Conservation (phyloP, 352 stramenopile species). For the Proteromonas lacertae region DNA sequence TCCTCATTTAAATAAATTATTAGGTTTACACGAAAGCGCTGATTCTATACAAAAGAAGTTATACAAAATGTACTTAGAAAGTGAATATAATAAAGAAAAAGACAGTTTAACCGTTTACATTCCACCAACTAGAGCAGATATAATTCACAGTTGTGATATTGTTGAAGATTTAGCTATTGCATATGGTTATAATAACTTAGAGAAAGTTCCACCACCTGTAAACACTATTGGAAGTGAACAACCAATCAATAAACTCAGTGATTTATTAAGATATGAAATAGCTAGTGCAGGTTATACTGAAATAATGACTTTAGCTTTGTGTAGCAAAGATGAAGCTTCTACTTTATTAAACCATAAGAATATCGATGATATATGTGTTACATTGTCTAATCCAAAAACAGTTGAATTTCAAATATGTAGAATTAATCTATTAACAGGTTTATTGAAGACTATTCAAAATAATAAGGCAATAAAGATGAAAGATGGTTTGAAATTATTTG, state of each 20-base stretch:
- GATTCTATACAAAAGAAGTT: no score
- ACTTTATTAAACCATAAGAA: constrained; percentile 25
- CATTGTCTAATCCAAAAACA: constrained; percentile 86
- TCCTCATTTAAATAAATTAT: no score
- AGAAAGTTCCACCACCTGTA: constrained; percentile 59
- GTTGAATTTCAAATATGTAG: constrained; percentile 95
- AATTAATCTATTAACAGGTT: constrained; percentile 79
- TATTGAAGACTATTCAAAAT: constrained; percentile 93
- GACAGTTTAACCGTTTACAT: constrained; percentile 54
- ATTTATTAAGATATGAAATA: constrained; percentile 89
- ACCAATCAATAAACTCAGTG: constrained; percentile 81
- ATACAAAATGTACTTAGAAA: no score
- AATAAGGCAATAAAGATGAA: constrained; percentile 85
- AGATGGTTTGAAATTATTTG: constrained; percentile 88
- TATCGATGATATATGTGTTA: constrained; percentile 36
- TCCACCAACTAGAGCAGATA: constrained; percentile 80
- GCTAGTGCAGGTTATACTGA: constrained; percentile 81
- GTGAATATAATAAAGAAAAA: no score
- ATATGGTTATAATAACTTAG: constrained; percentile 98
- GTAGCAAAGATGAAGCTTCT: constrained; percentile 87
- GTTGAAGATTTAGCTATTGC: constrained; percentile 96
- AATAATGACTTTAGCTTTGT: constrained; percentile 82
- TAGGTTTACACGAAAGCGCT: no score
- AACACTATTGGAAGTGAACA: constrained; percentile 71
- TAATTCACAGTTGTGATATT: constrained; percentile 92